Conservation (phyloP, 2,329 filamentous ascomycete species). For the Coniochaeta hoffmannii region DNA sequence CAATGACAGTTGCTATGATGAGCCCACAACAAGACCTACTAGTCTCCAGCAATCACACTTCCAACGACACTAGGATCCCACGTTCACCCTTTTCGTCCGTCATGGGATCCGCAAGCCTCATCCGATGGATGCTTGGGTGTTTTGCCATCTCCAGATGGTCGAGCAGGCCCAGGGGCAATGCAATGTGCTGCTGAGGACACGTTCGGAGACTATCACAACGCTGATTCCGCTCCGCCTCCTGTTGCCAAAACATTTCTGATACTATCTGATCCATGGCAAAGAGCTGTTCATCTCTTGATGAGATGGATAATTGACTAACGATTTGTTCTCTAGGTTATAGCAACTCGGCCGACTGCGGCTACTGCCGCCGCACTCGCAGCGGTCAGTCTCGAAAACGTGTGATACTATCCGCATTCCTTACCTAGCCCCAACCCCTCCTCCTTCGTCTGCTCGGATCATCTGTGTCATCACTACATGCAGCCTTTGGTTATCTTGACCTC, state of each 20-base stretch:
- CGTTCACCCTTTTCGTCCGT: no score
- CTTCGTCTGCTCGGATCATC: not conserved
- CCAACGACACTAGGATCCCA: no score
- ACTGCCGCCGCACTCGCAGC: conserved; percentile 39
- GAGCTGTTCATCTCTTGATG: not conserved
- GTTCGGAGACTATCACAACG: no score
- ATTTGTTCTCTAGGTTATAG: conserved; percentile 35
- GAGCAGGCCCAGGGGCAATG: no score
- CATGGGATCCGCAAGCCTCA: not conserved
- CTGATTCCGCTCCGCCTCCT: no score
- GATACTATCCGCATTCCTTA: conserved; percentile 11
- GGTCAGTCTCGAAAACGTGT: conserved; percentile 43
- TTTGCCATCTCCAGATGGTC: no score
- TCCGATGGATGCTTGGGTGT: not conserved
- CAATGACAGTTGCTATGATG: not conserved
- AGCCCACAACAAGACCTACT: not conserved
- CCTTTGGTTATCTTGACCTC: not conserved
- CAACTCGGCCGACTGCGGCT: conserved; percentile 44
- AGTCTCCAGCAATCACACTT: not conserved
- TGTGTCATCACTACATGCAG: not conserved
- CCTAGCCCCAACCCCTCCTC: not conserved
- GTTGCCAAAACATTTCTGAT: no score
- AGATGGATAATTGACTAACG: not conserved
- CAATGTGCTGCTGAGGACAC: no score
- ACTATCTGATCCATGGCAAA: not conserved